These are phyloP conservation scores for Heritiera littoralis DNA, from an alignment of 345 rosid genomes.

Conservation along the genomic window DNA sequence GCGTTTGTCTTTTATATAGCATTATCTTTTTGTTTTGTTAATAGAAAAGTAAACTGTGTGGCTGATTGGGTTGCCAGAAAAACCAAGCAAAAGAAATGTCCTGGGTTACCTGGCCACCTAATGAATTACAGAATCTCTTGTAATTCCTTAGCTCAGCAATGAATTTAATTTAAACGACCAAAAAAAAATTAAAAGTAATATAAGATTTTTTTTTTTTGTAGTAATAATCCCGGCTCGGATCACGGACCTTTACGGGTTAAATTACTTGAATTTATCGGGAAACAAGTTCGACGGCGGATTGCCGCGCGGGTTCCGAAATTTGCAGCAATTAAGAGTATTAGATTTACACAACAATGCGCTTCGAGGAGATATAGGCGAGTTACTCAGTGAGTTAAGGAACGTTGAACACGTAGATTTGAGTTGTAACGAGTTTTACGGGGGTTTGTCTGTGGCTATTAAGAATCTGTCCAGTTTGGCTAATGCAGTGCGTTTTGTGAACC, in stretches of 20 bases:
- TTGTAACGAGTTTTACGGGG: slow-evolving; percentile 61
- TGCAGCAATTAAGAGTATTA: slow-evolving; percentile 72
- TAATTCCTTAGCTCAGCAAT: too few species aligned
- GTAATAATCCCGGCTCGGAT: slow-evolving; percentile 80
- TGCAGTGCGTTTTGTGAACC: slow-evolving; percentile 58
- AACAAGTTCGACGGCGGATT: slow-evolving; percentile 74
- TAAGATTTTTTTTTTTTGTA: too few species aligned
- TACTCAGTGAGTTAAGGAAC: slow-evolving; percentile 62
- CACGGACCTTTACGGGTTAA: slow-evolving; percentile 67
- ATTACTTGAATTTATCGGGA: slow-evolving; percentile 62
- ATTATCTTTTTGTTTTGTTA: too few species aligned
- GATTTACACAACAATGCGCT: slow-evolving; percentile 67
- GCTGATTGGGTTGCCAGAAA: too few species aligned
- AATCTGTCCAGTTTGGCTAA: slow-evolving; percentile 74
- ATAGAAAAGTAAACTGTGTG: too few species aligned
- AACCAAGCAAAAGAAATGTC: too few species aligned
- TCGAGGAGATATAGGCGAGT: slow-evolving; percentile 52
- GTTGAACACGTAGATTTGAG: slow-evolving; percentile 87
- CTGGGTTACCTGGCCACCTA: too few species aligned
- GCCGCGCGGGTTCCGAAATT: slow-evolving; percentile 61
- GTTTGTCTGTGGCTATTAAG: slow-evolving; percentile 39
- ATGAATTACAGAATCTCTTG: too few species aligned
- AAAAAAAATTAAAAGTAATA: too few species aligned
- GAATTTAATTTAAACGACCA: too few species aligned
- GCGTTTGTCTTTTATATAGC: too few species aligned